Evolutionary conservation across 768 basidiomycete genomes (phyloP), one percentile per base, ranked within the genome.

Genomic region (Agaricus blazei): DNA sequence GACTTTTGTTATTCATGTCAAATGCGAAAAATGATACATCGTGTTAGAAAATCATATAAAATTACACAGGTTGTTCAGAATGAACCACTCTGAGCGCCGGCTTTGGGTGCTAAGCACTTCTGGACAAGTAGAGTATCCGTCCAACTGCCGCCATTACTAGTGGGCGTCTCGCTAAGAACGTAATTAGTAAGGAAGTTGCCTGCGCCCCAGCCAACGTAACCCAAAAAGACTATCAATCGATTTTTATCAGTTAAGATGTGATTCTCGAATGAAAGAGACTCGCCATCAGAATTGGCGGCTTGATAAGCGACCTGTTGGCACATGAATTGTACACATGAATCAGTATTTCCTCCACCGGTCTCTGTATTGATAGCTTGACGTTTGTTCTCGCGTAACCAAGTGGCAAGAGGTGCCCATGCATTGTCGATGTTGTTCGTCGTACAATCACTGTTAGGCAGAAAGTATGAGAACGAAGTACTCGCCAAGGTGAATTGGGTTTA

Each of bases 291-390:
- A 64, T 78, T 77, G 42, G 67, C 63, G 44, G 75, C 74, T 57
- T 76, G 76, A 67, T 67, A 81, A 0, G 65, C 71, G 31, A 78
- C 68, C 59, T 80, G 75, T 56, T 78, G 68, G 42, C 73, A 78
- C 58, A 79, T 66, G 57, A 71, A 76, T 15, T 66, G 63, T 4
- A 72, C 66, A 60, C 82, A 84, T 8, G 73, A 74, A 8, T 71
- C 70, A 15, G 72, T 70, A 59, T 83, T 74, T 11, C 82, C 82
- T 15, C 81, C 83, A 38, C 83, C 83, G 1, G 81, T 83, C 63
- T 85, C 83, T 9, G 81, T 79, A 63, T 83, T 77, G 61, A 85
- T 68, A 1, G 82, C 83, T 60, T 80, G 77, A 15, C 83, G 71
- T 2, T 70, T 70, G 46, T 82, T 75, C 47, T 64, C 63, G 36